These are phyloP conservation scores for Pseudomicrostroma phylloplanum DNA, from an alignment of 1,284 basidiomycete species.

Conservation along the genomic window DNA sequence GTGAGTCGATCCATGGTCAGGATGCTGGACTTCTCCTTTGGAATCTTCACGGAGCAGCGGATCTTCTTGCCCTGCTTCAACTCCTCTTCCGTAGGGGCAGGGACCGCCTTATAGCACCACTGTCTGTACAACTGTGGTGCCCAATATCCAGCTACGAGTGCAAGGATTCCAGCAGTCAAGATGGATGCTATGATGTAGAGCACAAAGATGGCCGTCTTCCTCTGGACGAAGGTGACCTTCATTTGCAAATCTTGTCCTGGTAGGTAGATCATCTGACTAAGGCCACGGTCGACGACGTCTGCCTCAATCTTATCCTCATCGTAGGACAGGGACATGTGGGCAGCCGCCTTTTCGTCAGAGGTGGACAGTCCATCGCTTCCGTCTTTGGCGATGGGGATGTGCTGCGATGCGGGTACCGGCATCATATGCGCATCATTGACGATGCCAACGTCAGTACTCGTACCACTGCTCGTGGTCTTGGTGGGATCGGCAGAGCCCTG, in stretches of 20 bases:
- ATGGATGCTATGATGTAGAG: slow-evolving; percentile 1
- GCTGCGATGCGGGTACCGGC: too few relatives aligned
- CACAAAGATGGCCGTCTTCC: neutral
- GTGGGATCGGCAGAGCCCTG: too few relatives aligned
- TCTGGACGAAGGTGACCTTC: neutral
- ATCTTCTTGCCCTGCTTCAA: neutral
- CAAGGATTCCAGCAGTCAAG: neutral
- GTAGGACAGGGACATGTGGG: too few relatives aligned
- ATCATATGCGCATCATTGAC: too few relatives aligned
- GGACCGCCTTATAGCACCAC: neutral
- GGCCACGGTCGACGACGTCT: too few relatives aligned
- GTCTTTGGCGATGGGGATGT: too few relatives aligned
- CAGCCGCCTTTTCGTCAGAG: too few relatives aligned
- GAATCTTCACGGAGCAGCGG: slow-evolving; percentile 5
- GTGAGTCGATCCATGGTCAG: too few relatives aligned
- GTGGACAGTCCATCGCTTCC: too few relatives aligned
- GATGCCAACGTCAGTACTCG: too few relatives aligned
- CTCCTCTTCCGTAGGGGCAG: slow-evolving; percentile 4
- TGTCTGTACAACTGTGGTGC: neutral
- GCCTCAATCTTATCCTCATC: too few relatives aligned
- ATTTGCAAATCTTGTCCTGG: slow-evolving; percentile 1
- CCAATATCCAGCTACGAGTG: slow-evolving; percentile 1
- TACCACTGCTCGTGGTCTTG: too few relatives aligned
- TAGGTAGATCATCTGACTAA: slow-evolving; percentile 3
- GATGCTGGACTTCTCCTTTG: neutral